Evolutionary conservation across 768 basidiomycete species (phyloP).

Genomic region (Tephrocybe sp.): DNA sequence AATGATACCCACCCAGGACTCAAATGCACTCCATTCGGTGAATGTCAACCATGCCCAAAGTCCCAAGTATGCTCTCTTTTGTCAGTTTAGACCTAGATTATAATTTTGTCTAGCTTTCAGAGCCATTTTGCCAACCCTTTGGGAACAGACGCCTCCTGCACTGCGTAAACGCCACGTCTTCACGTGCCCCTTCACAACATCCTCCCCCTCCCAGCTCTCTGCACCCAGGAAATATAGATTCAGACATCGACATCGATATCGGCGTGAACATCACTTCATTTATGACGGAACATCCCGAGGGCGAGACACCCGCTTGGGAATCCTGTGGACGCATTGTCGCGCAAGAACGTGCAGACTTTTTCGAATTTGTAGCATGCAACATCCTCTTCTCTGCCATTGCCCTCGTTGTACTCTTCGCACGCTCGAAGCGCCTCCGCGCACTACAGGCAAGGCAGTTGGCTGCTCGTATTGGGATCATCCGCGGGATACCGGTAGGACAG

Average conservation of each 20-base stretch:
- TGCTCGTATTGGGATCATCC: conserved; percentile 76
- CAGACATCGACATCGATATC: neutral
- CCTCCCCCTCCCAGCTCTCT: conserved; percentile 14
- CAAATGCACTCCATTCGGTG: conserved; percentile 53
- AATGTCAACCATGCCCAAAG: conserved; percentile 61
- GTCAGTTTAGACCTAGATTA: conserved; percentile 1
- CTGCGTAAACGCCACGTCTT: conserved; percentile 49
- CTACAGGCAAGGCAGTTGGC: conserved; percentile 81
- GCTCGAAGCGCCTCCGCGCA: conserved; percentile 66
- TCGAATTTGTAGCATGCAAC: conserved; percentile 89
- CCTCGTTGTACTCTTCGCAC: conserved; percentile 60
- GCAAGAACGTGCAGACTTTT: conserved; percentile 83
- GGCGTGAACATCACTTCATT: conserved; percentile 1
- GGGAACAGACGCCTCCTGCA: conserved; percentile 90
- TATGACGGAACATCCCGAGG: conserved; percentile 25
- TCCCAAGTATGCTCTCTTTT: conserved; percentile 44
- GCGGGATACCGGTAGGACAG: conserved; percentile 26
- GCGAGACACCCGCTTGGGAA: conserved; percentile 84
- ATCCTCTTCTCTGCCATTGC: conserved; percentile 66
- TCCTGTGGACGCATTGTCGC: conserved; percentile 85
- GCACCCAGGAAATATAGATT: conserved; percentile 17
- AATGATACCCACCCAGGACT: conserved; percentile 31
- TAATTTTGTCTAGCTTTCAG: conserved; percentile 51
- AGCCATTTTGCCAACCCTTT: conserved; percentile 95
- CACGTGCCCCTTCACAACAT: conserved; percentile 18